A percentile compares a stretch with the other conserved stretches of the same genome.
Evolutionary conservation across 2,329 filamentous ascomycete genomes (phyloP).

Genomic region (Bipolaris sorokiniana): DNA sequence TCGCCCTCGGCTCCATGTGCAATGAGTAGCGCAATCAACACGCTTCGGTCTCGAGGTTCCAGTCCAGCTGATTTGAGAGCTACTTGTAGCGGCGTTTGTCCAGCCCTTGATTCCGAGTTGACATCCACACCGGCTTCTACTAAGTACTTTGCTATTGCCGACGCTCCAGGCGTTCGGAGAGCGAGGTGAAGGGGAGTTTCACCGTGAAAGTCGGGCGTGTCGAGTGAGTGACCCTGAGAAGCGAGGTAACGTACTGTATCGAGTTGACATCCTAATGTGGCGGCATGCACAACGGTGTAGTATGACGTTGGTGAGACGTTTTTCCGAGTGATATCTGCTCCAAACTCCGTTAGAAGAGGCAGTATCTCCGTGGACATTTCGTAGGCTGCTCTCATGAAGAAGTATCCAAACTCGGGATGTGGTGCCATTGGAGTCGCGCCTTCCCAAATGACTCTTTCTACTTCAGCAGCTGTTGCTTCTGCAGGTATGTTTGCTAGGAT

Average conservation of each 20-base stretch:
- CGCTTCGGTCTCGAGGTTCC: constrained; percentile 35
- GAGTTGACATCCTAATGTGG: constrained; percentile 34
- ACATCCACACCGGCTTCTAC: constrained; percentile 42
- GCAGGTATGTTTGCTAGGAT: constrained; percentile 35
- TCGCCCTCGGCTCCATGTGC: constrained; percentile 38
- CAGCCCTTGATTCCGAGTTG: constrained; percentile 31
- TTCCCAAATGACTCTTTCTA: constrained; percentile 41
- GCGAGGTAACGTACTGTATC: constrained; percentile 37
- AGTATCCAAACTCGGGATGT: constrained; percentile 38
- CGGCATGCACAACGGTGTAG: constrained; percentile 39
- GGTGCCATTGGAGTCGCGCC: constrained; percentile 40
- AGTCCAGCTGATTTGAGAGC: constrained; percentile 26
- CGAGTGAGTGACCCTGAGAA: constrained; percentile 35
- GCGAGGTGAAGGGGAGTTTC: constrained; percentile 45
- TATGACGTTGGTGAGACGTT: constrained; percentile 19
- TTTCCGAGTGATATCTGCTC: constrained; percentile 36
- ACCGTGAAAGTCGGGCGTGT: constrained; percentile 31
- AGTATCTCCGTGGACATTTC: constrained; percentile 34
- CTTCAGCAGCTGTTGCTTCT: constrained; percentile 29
- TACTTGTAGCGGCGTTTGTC: constrained; percentile 32
- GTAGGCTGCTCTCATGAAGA: constrained; percentile 39
- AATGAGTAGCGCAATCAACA: constrained; percentile 38
- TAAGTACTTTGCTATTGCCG: constrained; percentile 35
- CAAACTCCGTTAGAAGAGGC: constrained; percentile 37
- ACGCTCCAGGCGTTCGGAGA: constrained; percentile 34